These are phyloP conservation scores for Cystofilobasidium macerans DNA, from an alignment of 768 basidiomycete genomes.

Conservation along the genomic window DNA sequence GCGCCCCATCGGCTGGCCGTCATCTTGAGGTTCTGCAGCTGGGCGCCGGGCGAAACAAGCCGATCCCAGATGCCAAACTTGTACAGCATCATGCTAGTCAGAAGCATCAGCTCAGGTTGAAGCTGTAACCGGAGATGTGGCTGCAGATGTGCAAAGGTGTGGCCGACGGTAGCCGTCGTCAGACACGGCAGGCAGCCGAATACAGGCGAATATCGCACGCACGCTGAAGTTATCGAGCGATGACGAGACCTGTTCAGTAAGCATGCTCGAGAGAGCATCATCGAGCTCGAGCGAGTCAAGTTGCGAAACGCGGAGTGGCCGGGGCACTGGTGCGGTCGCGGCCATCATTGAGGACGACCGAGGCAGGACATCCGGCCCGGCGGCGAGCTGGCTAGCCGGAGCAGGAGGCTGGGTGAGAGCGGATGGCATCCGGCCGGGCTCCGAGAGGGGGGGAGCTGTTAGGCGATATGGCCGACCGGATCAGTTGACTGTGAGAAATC, in stretches of 20 bases:
- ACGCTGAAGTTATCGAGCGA: slow-evolving; percentile 24
- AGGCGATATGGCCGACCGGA: no score
- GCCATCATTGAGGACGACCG: neutral
- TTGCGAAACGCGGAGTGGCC: slow-evolving; percentile 18
- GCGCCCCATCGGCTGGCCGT: slow-evolving; percentile 2
- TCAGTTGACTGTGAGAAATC: no score
- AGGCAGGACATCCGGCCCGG: neutral
- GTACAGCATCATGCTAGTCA: slow-evolving; percentile 59
- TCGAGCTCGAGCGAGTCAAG: slow-evolving; percentile 20
- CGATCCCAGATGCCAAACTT: slow-evolving; percentile 74
- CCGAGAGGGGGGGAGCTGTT: no score
- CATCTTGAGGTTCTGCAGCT: slow-evolving; percentile 42
- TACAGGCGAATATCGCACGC: neutral
- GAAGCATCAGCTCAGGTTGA: slow-evolving; percentile 29
- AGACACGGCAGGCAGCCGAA: neutral
- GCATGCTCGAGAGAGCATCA: slow-evolving; percentile 23
- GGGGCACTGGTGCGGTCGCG: neutral
- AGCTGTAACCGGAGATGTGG: slow-evolving; percentile 11
- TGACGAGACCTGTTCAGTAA: slow-evolving; percentile 1
- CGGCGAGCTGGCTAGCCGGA: no score
- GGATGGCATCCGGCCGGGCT: no score
- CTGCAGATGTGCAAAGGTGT: neutral
- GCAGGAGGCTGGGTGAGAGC: no score
- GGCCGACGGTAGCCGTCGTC: neutral
- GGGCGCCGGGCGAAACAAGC: slow-evolving; percentile 68